A percentile compares a stretch with the other conserved stretches of the same genome.
These are phyloP conservation scores for Coriolopsis trogii DNA, from an alignment of 1,284 basidiomycete species.

Conservation along the genomic window DNA sequence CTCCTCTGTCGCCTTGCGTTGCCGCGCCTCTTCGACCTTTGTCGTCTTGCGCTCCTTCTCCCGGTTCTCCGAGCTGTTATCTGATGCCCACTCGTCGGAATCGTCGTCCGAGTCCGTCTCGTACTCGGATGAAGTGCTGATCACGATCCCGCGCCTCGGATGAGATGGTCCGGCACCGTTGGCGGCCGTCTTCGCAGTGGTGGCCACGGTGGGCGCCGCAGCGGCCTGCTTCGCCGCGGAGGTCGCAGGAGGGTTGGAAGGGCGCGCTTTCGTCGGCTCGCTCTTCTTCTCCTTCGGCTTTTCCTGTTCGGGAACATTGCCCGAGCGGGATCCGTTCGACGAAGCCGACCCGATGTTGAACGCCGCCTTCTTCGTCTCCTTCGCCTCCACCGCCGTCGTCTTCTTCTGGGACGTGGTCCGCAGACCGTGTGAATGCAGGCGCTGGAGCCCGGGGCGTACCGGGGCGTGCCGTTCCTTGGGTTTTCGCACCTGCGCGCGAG, in stretches of 20 bases:
- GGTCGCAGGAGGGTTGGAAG: slow-evolving; percentile 6
- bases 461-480: slow-evolving; percentile 30
- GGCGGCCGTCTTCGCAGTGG: slow-evolving; percentile 1
- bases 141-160: slow-evolving; percentile 32
- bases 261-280: slow-evolving; percentile 14
- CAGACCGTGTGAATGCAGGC: slow-evolving; percentile 23
- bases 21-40: slow-evolving; percentile 36
- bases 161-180: slow-evolving; percentile 18
- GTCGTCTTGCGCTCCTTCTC: slow-evolving; percentile 27
- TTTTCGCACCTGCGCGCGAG: slow-evolving; percentile 20
- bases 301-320: slow-evolving; percentile 16
- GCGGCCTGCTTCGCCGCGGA: slow-evolving; percentile 5
- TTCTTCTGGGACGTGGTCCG: slow-evolving; percentile 24
- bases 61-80: slow-evolving; percentile 42
- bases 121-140: slow-evolving; percentile 39
- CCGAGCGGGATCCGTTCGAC: slow-evolving; percentile 46
- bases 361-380: slow-evolving; percentile 40
- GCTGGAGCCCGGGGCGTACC: slow-evolving; percentile 24
- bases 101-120: slow-evolving; percentile 56
- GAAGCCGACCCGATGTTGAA: slow-evolving; percentile 64
- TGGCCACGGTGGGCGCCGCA: background rate
- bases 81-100: slow-evolving; percentile 58
- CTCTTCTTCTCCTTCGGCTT: slow-evolving; percentile 8
- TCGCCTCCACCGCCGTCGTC: slow-evolving; percentile 5
- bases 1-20: slow-evolving; percentile 57